Evolutionary conservation across 139 green algal species (phyloP).

Genomic region (Ettlia oleoabundans): DNA sequence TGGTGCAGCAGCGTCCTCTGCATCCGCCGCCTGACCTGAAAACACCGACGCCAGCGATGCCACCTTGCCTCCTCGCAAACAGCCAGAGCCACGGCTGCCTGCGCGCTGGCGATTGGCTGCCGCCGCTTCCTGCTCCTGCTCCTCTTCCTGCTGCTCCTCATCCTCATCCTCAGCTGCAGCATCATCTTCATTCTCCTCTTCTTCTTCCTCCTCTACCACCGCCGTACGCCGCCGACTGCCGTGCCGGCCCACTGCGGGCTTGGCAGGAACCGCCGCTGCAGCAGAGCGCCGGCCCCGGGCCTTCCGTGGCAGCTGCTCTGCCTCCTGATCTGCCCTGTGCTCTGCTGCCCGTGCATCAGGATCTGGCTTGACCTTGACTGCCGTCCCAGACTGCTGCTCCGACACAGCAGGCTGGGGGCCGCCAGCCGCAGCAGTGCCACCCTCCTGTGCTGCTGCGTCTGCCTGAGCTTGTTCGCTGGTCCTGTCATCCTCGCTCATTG

Average conservation of each 20-base stretch:
- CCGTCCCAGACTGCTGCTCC: slow-evolving; percentile 15
- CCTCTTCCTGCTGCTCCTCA: background rate
- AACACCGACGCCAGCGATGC: slow-evolving; percentile 12
- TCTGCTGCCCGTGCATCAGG: background rate
- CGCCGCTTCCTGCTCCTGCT: slow-evolving; percentile 22
- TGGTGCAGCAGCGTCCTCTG: background rate
- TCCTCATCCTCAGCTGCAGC: background rate
- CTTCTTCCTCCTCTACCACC: background rate
- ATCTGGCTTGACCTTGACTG: slow-evolving; percentile 20
- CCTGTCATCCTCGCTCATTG: slow-evolving; percentile 1
- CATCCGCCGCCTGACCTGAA: background rate
- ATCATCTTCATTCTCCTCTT: background rate
- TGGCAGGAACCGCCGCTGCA: background rate
- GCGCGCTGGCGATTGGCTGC: slow-evolving; percentile 3
- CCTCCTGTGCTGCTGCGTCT: background rate
- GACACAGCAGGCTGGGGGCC: slow-evolving; percentile 1
- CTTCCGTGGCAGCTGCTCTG: background rate
- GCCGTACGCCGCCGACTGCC: background rate
- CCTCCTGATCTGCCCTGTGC: slow-evolving; percentile 5
- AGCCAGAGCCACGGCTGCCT: background rate
- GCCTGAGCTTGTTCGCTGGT: background rate
- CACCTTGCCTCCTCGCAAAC: slow-evolving; percentile 18
- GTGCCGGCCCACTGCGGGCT: too few species aligned
- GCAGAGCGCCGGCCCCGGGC: background rate
- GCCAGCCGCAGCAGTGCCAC: background rate